Evolutionary conservation across 345 rosid genomes (phyloP).

Genomic region (Anacardium occidentale): DNA sequence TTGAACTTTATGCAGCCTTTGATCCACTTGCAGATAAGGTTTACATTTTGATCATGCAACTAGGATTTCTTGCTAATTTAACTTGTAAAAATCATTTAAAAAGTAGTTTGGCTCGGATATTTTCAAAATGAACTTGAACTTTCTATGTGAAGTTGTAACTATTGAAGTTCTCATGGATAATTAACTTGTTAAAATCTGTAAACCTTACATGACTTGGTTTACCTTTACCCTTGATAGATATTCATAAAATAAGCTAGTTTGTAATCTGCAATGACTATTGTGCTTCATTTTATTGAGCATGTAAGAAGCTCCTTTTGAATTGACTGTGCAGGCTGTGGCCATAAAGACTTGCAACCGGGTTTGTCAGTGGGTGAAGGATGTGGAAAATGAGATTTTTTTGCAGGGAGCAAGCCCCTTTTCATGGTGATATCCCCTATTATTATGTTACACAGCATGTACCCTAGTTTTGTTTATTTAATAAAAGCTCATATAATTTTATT

Average conservation of each 20-base stretch:
- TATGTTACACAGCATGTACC: conserved; percentile 33
- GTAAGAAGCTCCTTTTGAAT: neutral
- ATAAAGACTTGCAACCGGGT: conserved; percentile 89
- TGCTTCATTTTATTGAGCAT: neutral
- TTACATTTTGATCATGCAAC: conserved; percentile 13
- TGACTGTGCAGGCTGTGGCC: conserved; percentile 67
- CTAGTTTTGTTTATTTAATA: conserved; percentile 25
- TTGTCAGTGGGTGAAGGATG: conserved; percentile 92
- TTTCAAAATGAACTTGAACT: neutral
- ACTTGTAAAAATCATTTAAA: neutral
- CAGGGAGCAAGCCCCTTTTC: conserved; percentile 98
- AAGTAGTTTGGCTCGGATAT: neutral
- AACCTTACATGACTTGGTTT: neutral
- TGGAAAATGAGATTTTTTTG: conserved; percentile 93
- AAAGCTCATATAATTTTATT: conserved; percentile 12
- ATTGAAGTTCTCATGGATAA: neutral
- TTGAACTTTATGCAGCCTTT: conserved; percentile 95
- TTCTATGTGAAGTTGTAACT: neutral
- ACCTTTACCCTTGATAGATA: neutral
- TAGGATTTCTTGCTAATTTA: neutral
- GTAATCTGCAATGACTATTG: neutral
- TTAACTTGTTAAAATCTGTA: neutral
- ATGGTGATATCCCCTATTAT: conserved; percentile 54
- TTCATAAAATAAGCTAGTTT: neutral
- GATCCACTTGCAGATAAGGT: conserved; percentile 99